These are phyloP conservation scores for Colletotrichum aenigma DNA, from an alignment of 2,329 filamentous ascomycete genomes.

Conservation along the genomic window DNA sequence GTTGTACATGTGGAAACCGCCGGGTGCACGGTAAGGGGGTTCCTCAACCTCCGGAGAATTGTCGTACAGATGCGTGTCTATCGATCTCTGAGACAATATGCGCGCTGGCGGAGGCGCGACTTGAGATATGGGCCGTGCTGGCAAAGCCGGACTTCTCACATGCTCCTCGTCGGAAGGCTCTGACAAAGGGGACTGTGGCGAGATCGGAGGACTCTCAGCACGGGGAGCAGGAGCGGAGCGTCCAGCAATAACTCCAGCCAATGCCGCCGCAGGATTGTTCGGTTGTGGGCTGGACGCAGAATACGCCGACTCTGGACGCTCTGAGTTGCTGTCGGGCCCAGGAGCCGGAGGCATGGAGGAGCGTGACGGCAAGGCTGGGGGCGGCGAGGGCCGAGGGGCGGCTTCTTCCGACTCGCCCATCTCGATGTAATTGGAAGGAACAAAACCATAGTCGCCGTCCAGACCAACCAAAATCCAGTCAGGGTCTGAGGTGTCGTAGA, in stretches of 20 bases:
- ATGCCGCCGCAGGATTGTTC: constrained; percentile 54
- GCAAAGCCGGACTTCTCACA: constrained; percentile 41
- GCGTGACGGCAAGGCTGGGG: constrained; percentile 31
- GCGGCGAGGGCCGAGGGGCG: constrained; percentile 36
- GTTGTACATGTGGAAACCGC: constrained; percentile 92
- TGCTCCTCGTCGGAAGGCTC: constrained; percentile 34
- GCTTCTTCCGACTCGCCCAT: constrained; percentile 50
- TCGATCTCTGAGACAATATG: constrained; percentile 25
- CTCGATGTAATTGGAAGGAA: constrained; percentile 95
- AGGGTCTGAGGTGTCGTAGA: constrained; percentile 90
- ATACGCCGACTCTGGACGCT: constrained; percentile 19
- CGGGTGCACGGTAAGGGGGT: constrained; percentile 48
- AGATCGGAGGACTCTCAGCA: constrained; percentile 53
- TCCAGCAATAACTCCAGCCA: constrained; percentile 61
- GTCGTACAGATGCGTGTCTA: constrained; percentile 23
- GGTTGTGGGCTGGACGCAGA: constrained; percentile 27
- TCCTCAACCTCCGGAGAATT: constrained; percentile 26
- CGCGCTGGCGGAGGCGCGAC: constrained; percentile 24
- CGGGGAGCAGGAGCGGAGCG: constrained; percentile 44
- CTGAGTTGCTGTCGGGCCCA: not conserved
- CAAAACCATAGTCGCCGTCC: constrained; percentile 89
- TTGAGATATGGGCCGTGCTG: constrained; percentile 31
- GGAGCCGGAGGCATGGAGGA: constrained; percentile 14
- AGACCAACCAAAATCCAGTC: constrained; percentile 95
- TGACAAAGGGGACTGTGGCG: constrained; percentile 15